Base-by-base conservation (phyloP, 2,329 filamentous ascomycete genomes). In the Microsporum ferrugineum region DNA sequence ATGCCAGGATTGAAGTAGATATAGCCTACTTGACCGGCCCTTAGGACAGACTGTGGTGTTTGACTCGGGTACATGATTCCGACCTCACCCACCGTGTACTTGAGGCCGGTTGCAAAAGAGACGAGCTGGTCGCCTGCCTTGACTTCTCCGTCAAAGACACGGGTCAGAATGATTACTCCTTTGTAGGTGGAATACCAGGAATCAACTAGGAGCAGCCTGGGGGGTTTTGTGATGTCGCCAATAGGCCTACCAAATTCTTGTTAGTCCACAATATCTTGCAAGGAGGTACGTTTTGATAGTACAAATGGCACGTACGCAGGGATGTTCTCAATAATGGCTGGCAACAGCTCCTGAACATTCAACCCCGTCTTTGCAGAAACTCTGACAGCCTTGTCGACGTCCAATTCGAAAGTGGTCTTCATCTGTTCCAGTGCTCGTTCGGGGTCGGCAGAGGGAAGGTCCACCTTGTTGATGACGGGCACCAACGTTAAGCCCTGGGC, bases 151-250 rank as follows among this genome's bases (percentile, higher is more conserved):
- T 97, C 91, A 68, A 99, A 99, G 17, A 99, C 80, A 8, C 94
- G 82, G 10, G 99, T 91, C 5, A 99, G 80, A 58, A 96, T 81
- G 59, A 97, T 88, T 39, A 99, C 94, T 10, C 94, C 94, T 66
- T 91, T 88, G 74, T 96, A 99, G 63, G 87, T 91, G 70, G 96
- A 91, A 72, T 99, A 99, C 94, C 94, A 99, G 27, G 91, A 96
- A 75, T 99, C 94, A 33, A 99, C 91, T 12, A 99, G 84, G 56
- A 99, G 79, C 75, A 97, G 82, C 62, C 89, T 86, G 61, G 96
- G 75, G 1, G 91, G 89, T 68, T 86, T 88, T 14, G 75, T 80
- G 59, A 80, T 76, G 67, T 94, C 85, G 3, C 94, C 94, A 0
- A 82, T 75, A 0, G 94, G 94, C 45, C 76, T 78, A 53, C 5